phyloP scores from a whole-genome alignment of 176 grass and related monocot species.

The Ensete ventricosum region DNA sequence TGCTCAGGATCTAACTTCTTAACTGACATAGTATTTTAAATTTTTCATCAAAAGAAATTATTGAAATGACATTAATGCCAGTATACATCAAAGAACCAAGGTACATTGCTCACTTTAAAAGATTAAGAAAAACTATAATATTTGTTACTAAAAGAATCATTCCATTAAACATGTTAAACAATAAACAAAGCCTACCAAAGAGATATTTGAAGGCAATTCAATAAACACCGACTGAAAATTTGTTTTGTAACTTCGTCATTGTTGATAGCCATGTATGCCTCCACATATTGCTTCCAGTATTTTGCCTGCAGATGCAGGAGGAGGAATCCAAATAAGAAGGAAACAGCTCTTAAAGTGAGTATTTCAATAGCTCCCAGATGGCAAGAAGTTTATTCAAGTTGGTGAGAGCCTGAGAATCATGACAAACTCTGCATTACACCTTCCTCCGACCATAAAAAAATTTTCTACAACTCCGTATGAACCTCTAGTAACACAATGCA shows the following conservation, averaged over 20 bases:
- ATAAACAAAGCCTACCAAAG: constrained; percentile 44
- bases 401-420: too few relatives aligned
- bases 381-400: too few relatives aligned
- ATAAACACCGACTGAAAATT: constrained; percentile 88
- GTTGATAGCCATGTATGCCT: constrained; percentile 66
- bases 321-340: neutral
- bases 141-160: neutral
- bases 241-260: constrained; percentile 75
- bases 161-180: neutral
- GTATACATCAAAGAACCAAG: neutral
- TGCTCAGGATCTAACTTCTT: neutral
- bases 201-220: constrained; percentile 76
- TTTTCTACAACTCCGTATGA: too few relatives aligned
- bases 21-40: neutral
- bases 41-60: neutral
- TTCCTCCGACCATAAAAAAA: too few relatives aligned
- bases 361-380: neutral
- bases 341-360: neutral
- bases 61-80: neutral
- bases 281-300: constrained; percentile 97
- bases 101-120: neutral
- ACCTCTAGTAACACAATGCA: too few relatives aligned
- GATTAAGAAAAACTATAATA: neutral
- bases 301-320: constrained; percentile 43
- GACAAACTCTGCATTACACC: too few relatives aligned